Evolutionary conservation across 139 green algal genomes (phyloP).

Genomic region (Chlorella sorokiniana): DNA sequence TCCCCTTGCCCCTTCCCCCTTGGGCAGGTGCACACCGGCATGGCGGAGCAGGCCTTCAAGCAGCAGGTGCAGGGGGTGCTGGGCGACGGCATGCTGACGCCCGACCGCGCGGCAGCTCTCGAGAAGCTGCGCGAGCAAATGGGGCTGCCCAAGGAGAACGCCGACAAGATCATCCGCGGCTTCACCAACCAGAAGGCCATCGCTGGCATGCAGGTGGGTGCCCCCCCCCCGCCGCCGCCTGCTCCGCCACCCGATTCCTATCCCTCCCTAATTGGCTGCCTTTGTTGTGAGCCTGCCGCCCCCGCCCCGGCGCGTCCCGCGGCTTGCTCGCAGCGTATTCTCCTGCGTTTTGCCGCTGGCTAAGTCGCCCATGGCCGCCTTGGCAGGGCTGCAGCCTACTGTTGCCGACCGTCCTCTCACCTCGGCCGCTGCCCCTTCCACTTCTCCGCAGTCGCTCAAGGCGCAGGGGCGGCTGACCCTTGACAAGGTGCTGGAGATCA

Average conservation of each 20-base stretch:
- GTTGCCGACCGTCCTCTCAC: background rate
- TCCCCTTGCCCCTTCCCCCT: too few species aligned
- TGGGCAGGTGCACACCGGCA: conserved; percentile 71
- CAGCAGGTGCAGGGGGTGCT: conserved; percentile 68
- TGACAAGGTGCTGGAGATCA: conserved; percentile 75
- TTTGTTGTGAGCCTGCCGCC: too few species aligned
- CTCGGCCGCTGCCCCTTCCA: background rate
- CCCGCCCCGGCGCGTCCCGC: too few species aligned
- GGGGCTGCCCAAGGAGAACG: conserved; percentile 78
- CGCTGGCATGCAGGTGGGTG: conserved; percentile 40
- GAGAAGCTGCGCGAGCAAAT: conserved; percentile 80
- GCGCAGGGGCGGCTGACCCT: conserved; percentile 62
- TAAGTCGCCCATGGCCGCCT: too few species aligned
- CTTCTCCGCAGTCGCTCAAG: conserved; percentile 53
- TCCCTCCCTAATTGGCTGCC: too few species aligned
- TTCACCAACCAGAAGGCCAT: conserved; percentile 70
- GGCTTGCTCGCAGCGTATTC: too few species aligned
- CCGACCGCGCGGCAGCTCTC: conserved; percentile 76
- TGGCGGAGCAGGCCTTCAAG: conserved; percentile 94
- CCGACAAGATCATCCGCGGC: conserved; percentile 84
- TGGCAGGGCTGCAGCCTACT: too few species aligned
- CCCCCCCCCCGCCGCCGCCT: too few species aligned
- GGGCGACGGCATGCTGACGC: conserved; percentile 70
- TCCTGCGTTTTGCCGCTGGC: too few species aligned
- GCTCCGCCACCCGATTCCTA: too few species aligned